Conservation (phyloP, 1,284 basidiomycete genomes). For the Mycosarcoma mackinlayi region DNA sequence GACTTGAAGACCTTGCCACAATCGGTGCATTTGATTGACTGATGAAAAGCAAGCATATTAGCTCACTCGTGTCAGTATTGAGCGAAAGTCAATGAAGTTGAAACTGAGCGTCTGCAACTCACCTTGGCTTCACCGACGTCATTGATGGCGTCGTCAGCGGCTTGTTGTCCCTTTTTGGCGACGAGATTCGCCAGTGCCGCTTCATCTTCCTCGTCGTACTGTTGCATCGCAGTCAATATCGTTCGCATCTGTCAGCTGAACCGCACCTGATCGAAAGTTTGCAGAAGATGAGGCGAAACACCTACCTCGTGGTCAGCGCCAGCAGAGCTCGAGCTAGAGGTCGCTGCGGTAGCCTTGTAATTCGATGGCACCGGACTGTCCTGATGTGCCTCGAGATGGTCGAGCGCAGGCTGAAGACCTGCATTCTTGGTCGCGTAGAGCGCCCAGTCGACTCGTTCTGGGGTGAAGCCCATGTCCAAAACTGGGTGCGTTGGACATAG, state of each 20-base stretch:
- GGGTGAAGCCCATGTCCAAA: slow-evolving; percentile 66
- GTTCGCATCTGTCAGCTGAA: not conserved
- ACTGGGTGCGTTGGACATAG: too few species aligned
- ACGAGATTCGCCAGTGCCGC: slow-evolving; percentile 55
- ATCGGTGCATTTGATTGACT: slow-evolving; percentile 63
- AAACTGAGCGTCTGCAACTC: slow-evolving; percentile 1
- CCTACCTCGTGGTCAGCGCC: slow-evolving; percentile 37
- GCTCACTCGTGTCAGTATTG: too few species aligned
- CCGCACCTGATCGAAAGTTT: too few species aligned
- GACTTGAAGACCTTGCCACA: slow-evolving; percentile 73
- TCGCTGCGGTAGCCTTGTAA: slow-evolving; percentile 36
- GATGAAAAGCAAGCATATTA: too few species aligned
- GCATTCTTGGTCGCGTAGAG: slow-evolving; percentile 55
- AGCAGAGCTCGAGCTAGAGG: slow-evolving; percentile 14
- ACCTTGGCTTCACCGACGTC: slow-evolving; percentile 56
- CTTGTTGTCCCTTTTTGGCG: slow-evolving; percentile 52
- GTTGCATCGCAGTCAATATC: not conserved
- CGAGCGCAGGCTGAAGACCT: slow-evolving; percentile 63
- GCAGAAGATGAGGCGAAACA: too few species aligned
- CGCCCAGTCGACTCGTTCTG: slow-evolving; percentile 65
- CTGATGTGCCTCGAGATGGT: slow-evolving; percentile 64
- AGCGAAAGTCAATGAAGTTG: not conserved
- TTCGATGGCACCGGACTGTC: slow-evolving; percentile 57
- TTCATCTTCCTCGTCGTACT: slow-evolving; percentile 62
- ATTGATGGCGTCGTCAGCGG: slow-evolving; percentile 48